These are phyloP conservation scores for Pseudopediastrum boryanum DNA, from an alignment of 139 green algal genomes.

Conservation along the genomic window DNA sequence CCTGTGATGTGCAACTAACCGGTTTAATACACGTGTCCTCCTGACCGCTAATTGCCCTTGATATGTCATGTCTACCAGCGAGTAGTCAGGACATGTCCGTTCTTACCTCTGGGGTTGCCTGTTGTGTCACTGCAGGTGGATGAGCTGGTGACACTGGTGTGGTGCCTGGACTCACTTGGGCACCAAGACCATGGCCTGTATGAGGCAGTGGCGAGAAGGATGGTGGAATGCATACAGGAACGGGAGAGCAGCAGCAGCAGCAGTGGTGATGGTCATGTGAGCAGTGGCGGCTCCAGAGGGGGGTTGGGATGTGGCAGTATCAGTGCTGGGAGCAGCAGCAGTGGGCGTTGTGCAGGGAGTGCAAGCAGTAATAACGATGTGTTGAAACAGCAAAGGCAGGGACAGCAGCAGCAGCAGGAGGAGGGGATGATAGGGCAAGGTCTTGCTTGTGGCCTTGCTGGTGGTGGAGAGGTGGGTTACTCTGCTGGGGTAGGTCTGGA, in stretches of 20 bases:
- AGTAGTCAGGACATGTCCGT: too few relatives aligned
- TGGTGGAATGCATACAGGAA: not conserved
- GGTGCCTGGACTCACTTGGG: conserved; percentile 7
- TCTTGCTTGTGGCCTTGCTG: conserved; percentile 9
- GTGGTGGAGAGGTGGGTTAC: not conserved
- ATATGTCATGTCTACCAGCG: too few relatives aligned
- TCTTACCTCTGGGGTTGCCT: too few relatives aligned
- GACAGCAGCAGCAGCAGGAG: not conserved
- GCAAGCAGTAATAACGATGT: not conserved
- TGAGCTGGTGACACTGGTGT: not conserved
- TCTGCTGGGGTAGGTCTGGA: too few relatives aligned
- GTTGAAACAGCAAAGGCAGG: not conserved
- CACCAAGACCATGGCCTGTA: not conserved
- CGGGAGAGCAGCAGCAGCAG: not conserved
- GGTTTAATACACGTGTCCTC: too few relatives aligned
- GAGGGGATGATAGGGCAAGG: not conserved
- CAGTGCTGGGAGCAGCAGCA: conserved; percentile 6
- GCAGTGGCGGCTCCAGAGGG: not conserved
- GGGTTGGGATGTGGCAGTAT: not conserved
- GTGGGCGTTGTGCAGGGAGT: not conserved
- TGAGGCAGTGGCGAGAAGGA: not conserved
- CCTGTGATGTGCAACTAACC: too few relatives aligned
- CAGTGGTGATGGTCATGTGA: not conserved
- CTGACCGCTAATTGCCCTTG: too few relatives aligned
- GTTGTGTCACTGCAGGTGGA: too few relatives aligned